Conservation (phyloP, 2,329 filamentous ascomycete genomes). For the Ceratocystis huliohia region DNA sequence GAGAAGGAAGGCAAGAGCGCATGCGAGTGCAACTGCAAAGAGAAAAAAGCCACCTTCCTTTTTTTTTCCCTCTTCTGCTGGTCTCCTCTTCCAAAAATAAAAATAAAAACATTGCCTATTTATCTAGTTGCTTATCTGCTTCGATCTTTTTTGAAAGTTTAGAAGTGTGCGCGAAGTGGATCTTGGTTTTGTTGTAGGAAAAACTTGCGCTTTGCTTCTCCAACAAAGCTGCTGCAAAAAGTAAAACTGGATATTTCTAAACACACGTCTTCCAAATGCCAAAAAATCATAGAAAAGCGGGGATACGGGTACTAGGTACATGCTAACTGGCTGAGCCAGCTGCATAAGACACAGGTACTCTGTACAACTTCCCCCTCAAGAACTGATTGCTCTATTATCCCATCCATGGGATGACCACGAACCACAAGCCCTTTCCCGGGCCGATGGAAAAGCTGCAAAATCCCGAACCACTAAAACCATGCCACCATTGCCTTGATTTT, state of each 20-base stretch:
- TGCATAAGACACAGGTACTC: background rate
- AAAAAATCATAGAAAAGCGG: background rate
- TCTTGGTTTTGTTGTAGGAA: too few relatives aligned
- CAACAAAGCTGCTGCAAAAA: too few relatives aligned
- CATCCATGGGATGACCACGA: background rate
- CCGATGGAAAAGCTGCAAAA: conserved; percentile 1
- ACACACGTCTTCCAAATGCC: too few relatives aligned
- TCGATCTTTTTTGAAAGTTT: too few relatives aligned
- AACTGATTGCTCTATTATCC: background rate
- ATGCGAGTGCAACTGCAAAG: background rate
- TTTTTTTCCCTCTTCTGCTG: background rate
- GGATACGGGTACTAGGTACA: background rate
- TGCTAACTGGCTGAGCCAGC: too few relatives aligned
- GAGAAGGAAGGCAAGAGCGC: background rate
- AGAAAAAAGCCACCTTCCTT: background rate
- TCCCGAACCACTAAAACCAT: background rate
- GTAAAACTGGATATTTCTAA: too few relatives aligned
- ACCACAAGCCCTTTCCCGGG: background rate
- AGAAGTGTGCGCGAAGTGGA: too few relatives aligned
- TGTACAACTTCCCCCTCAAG: background rate
- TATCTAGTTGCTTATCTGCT: too few relatives aligned
- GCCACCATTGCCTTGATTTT: background rate
- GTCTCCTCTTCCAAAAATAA: background rate
- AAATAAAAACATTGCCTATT: too few relatives aligned
- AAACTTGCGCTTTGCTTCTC: too few relatives aligned